Percentiles rank a stretch among this genome's conserved stretches.
Evolutionary conservation across 139 green algal genomes (phyloP).

Genomic region (Ettlia oleoabundans): DNA sequence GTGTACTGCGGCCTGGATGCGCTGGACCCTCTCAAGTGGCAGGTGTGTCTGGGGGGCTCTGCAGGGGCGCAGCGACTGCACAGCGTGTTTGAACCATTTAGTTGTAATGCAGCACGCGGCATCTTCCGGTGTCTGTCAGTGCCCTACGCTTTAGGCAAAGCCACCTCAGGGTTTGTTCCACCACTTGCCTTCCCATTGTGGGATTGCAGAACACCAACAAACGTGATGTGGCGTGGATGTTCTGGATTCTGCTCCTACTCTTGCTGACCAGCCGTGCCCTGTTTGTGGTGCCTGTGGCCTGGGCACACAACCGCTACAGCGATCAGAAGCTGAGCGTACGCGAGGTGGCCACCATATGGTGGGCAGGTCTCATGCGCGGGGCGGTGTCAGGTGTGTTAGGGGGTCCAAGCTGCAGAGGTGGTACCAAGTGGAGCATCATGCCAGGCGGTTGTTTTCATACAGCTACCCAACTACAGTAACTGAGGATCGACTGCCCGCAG

Average conservation of each 20-base stretch:
- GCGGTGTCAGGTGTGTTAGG: constrained; percentile 72
- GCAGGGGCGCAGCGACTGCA: no score
- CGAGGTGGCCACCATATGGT: constrained; percentile 82
- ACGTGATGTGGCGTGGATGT: constrained; percentile 63
- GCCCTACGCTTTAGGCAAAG: no score
- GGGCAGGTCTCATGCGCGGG: constrained; percentile 76
- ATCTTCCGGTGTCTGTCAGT: no score
- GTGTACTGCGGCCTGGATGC: constrained; percentile 85
- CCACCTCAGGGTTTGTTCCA: no score
- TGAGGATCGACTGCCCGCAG: no score
- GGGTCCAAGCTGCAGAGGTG: no score
- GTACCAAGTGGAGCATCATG: no score
- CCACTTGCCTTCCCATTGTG: no score
- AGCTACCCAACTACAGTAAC: no score
- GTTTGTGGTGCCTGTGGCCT: constrained; percentile 65
- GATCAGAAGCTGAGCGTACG: constrained; percentile 50
- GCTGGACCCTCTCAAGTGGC: constrained; percentile 81
- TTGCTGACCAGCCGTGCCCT: constrained; percentile 56
- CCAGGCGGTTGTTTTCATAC: no score
- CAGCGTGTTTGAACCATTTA: neutral
- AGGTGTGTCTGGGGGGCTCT: no score
- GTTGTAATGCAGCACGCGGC: no score
- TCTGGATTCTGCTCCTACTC: constrained; percentile 66
- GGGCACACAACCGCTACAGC: constrained; percentile 57
- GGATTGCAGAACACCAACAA: constrained; percentile 61